Evolutionary conservation across 352 stramenopile genomes (phyloP).

Genomic region (Globisporangium nodosum): DNA sequence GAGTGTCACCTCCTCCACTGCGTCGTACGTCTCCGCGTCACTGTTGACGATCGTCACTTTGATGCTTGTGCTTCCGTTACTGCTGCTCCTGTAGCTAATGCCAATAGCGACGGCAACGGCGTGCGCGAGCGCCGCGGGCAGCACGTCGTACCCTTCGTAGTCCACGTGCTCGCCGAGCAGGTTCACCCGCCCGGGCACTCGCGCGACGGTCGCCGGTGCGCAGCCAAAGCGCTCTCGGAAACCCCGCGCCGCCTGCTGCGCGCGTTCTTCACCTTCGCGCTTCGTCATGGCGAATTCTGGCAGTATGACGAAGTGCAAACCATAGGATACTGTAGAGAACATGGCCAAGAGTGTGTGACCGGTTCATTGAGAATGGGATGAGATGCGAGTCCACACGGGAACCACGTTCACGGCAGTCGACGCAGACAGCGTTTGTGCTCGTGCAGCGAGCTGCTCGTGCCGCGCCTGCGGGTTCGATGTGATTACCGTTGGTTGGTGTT

Average conservation of each 20-base stretch:
- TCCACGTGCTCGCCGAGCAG: constrained; percentile 87
- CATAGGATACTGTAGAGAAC: too few relatives aligned
- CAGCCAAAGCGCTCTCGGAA: constrained; percentile 30
- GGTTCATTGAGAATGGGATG: too few relatives aligned
- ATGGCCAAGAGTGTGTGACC: too few relatives aligned
- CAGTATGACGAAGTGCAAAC: not conserved
- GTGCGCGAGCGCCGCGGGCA: constrained; percentile 69
- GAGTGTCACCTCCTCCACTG: constrained; percentile 7
- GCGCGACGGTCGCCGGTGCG: constrained; percentile 26
- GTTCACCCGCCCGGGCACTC: constrained; percentile 77
- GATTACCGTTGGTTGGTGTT: too few relatives aligned
- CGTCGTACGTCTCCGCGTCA: constrained; percentile 6
- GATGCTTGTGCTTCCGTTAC: not conserved
- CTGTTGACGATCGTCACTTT: constrained; percentile 18
- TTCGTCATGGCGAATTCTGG: not conserved
- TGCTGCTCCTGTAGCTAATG: not conserved
- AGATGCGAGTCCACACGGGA: too few relatives aligned
- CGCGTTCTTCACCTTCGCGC: not conserved
- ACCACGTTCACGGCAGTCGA: too few relatives aligned
- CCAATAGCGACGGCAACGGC: not conserved
- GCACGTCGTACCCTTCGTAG: constrained; percentile 82
- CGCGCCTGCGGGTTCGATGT: too few relatives aligned
- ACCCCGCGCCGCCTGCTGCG: not conserved
- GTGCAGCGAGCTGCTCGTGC: too few relatives aligned
- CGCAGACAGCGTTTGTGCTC: too few relatives aligned